Evolutionary conservation across 176 grass and related monocot genomes (phyloP), one percentile per base, ranked within the genome.

Genomic region (Chloris gayana): DNA sequence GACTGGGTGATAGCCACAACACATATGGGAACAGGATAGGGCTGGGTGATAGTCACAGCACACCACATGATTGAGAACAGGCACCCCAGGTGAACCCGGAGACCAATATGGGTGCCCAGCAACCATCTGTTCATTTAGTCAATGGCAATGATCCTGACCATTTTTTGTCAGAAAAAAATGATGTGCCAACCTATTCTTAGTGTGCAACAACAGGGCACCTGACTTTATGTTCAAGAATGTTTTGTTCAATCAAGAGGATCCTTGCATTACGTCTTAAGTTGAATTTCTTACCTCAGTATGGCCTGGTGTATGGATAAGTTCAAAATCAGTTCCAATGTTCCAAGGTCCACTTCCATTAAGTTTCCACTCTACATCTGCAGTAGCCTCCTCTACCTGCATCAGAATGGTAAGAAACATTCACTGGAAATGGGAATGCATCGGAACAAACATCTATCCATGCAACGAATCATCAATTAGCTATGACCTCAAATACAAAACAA

Each of bases 291-390:
- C 89, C 73, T 79, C 27, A n/a, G 91, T 94, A 82, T 97, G 95
- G 59, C 89, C 95, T 85, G 95, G 91, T 24, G 94, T 94, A 75
- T 94, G 41, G 53, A 94, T 89, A 75, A 94, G 85, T 75, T 90
- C 59, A 49, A 94, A 89, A 72, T 92, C 91, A 66, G 57, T 82
- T 64, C 77, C 87, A 73, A 94, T 92, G 74, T 57, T 90, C 89
- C 95, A 97, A 17, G 95, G 95, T 18, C 95, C 91, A 83, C 88
- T 84, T 45, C 95, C 95, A 75, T 89, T 34, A 67, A 97, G 83
- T 69, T 94, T 84, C 80, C 83, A 82, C 74, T 97, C 95, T 46
- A 94, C 91, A 90, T 92, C 77, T 45, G 58, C 83, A 62, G 95
- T 97, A 69, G 9, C 61, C 60, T 42, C 33, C 31, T 89, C 83